Conservation (phyloP, 1,139 yeast species). For the Candida buenavistaensis region DNA sequence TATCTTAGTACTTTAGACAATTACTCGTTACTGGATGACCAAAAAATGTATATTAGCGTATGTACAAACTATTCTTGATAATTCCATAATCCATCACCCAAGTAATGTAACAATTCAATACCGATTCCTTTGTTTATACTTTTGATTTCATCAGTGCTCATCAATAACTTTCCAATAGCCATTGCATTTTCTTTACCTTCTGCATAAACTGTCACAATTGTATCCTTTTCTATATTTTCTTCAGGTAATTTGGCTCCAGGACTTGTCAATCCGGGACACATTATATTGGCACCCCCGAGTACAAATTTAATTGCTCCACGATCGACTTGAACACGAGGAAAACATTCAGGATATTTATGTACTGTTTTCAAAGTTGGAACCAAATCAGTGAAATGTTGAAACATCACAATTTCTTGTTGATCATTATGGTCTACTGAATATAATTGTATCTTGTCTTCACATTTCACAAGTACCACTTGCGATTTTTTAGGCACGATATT, state of each 20-base stretch:
- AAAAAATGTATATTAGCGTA: slow-evolving; percentile 16
- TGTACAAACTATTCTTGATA: slow-evolving; percentile 32
- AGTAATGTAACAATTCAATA: slow-evolving; percentile 77
- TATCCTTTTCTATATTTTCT: slow-evolving; percentile 59
- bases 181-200: slow-evolving; percentile 91
- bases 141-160: slow-evolving; percentile 91
- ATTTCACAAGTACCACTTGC: slow-evolving; percentile 78
- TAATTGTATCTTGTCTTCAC: slow-evolving; percentile 84
- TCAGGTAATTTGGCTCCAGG: slow-evolving; percentile 87
- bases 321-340: slow-evolving; percentile 89
- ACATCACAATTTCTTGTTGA: slow-evolving; percentile 51
- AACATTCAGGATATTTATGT: slow-evolving; percentile 78
- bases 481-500: slow-evolving; percentile 87
- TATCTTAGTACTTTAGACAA: slow-evolving; percentile 37
- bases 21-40: slow-evolving; percentile 29
- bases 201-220: slow-evolving; percentile 80
- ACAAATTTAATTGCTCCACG: slow-evolving; percentile 97
- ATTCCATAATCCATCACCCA: slow-evolving; percentile 90
- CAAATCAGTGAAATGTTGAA: slow-evolving; percentile 73
- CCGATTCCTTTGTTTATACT: slow-evolving; percentile 86
- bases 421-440: slow-evolving; percentile 46
- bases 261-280: slow-evolving; percentile 97
- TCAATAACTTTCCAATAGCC: slow-evolving; percentile 81
- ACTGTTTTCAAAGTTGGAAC: slow-evolving; percentile 77
- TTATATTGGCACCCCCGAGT: slow-evolving; percentile 89